These are phyloP conservation scores for Mycena olivaceomarginata DNA, from an alignment of 768 basidiomycete species.

Conservation along the genomic window DNA sequence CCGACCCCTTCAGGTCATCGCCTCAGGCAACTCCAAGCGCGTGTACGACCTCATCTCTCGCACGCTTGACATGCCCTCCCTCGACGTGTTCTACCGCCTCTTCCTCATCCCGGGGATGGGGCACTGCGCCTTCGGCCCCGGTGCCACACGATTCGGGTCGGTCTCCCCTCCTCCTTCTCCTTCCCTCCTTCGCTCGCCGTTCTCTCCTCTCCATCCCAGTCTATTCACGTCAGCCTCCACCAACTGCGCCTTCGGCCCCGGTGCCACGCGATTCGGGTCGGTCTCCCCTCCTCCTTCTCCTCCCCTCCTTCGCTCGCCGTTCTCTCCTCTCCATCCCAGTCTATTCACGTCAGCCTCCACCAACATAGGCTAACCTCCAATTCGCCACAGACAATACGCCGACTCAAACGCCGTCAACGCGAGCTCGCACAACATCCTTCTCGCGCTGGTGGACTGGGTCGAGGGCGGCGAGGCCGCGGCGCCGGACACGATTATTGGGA, in stretches of 20 bases:
- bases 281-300: too few relatives aligned
- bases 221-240: too few relatives aligned
- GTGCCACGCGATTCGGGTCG: too few relatives aligned
- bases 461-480: not conserved
- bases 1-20: conserved; percentile 45
- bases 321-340: too few relatives aligned
- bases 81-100: not conserved
- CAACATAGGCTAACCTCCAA: not conserved
- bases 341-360: too few relatives aligned
- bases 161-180: too few relatives aligned
- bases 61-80: conserved; percentile 38
- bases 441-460: not conserved
- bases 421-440: not conserved
- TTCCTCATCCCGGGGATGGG: conserved; percentile 51
- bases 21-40: conserved; percentile 11
- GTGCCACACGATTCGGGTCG: conserved; percentile 39
- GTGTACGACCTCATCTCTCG: conserved; percentile 46
- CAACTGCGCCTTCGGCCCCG: too few relatives aligned
- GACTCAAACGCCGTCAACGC: not conserved
- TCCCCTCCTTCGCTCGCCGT: too few relatives aligned
- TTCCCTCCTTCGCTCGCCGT: too few relatives aligned
- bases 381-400: not conserved
- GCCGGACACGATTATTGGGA: not conserved
- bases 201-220: too few relatives aligned
- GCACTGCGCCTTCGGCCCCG: conserved; percentile 46